Evolutionary conservation across 2,329 filamentous ascomycete genomes (phyloP), one percentile per base, ranked within the genome.

Genomic region (Aspergillus calidoustus): DNA sequence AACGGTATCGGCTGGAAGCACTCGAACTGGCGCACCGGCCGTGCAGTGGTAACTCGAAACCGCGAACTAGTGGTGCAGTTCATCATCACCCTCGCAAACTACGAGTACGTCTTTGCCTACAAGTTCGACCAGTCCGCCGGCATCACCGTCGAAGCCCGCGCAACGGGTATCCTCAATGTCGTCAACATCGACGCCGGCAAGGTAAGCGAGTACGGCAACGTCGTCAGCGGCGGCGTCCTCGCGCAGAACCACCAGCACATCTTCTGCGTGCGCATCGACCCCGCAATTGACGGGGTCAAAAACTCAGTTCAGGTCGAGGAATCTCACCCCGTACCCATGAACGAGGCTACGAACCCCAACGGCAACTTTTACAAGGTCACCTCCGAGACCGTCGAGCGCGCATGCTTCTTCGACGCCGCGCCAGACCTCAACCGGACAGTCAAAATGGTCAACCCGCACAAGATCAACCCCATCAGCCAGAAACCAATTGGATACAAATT

Each of bases 171-270:
- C 59, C 75, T 90, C 22, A 87, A 85, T 61, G 88, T 87, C 1
- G 84, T 88, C 64, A 87, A 87, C 19, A 87, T 89, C 61, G 87
- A 89, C 64, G 65, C 73, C 56, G 86, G 84, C 46, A 77, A 88
- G 62, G 79, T 82, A 23, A 87, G 89, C 19, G 85, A 87, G 1
- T 89, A 86, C 74, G 88, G 88, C 25, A 90, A 87, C 1, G 82
- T 89, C 13, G 86, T 90, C 13, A 86, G 88, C 65, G 86, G 87
- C 0, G 88, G 88, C 44, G 87, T 89, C 8, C 81, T 91, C 1
- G 89, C 87, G 1, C 80, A 83, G 1, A 86, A 90, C 73, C 90
- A 92, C 71, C 90, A 92, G 72, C 90, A 92, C 74, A 89, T 92
- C 68, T 91, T 93, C 77, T 86, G 83, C 44, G 80, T 88, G 0